These are phyloP conservation scores for Lenwebbia sp. DNA, from an alignment of 345 rosid species.

Conservation along the genomic window DNA sequence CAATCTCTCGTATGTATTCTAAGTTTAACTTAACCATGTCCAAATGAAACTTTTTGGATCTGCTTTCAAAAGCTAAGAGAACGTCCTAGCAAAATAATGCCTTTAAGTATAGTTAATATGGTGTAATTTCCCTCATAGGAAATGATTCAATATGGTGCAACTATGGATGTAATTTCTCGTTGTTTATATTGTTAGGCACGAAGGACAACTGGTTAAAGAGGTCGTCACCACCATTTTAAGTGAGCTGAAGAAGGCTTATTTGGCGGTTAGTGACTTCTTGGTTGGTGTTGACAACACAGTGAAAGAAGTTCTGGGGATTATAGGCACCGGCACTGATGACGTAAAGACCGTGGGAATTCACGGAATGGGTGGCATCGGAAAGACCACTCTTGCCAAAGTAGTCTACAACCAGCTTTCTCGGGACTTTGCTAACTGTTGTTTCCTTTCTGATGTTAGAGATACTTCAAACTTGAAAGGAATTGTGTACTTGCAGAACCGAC, in stretches of 20 bases:
- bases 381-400: background rate
- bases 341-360: background rate
- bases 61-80: background rate
- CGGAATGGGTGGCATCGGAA: background rate
- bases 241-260: background rate
- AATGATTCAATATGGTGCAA: background rate
- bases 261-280: background rate
- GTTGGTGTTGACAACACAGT: background rate
- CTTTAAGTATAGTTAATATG: no score
- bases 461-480: background rate
- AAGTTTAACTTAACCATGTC: no score
- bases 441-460: background rate
- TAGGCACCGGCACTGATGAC: background rate
- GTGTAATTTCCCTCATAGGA: no score
- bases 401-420: background rate
- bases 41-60: no score
- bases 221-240: background rate
- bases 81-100: no score
- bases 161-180: background rate
- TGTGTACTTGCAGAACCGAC: background rate
- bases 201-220: background rate
- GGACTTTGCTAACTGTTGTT: background rate
- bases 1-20: no score
- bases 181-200: background rate
- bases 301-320: background rate